Conservation (phyloP, 805 yeast species). For the Candida ulmi region DNA sequence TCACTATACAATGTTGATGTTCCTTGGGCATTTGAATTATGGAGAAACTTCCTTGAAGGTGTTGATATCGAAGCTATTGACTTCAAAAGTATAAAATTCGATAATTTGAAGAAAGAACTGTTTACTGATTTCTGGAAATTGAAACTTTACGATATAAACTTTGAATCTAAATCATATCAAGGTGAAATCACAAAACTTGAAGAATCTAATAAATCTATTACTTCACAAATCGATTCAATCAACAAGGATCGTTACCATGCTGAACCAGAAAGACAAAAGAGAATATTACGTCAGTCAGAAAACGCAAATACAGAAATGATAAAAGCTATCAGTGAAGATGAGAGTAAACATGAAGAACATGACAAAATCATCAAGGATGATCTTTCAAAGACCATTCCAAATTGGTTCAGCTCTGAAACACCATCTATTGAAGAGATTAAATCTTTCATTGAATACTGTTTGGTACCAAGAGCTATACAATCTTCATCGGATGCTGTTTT, state of each 20-base stretch:
- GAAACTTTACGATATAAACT: conserved; percentile 65
- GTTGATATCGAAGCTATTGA: conserved; percentile 6
- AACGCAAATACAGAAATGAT: conserved; percentile 7
- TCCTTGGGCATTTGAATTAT: conserved; percentile 70
- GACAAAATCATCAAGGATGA: conserved; percentile 21
- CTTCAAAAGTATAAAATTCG: conserved; percentile 20
- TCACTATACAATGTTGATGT: conserved; percentile 40
- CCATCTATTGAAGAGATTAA: conserved; percentile 19
- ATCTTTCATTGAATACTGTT: conserved; percentile 53
- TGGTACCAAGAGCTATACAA: conserved; percentile 71
- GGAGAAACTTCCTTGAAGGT: conserved; percentile 45
- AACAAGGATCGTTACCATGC: conserved; percentile 3
- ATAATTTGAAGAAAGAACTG: conserved; percentile 33
- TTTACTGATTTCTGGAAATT: conserved; percentile 70
- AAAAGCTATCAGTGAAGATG: conserved; percentile 6
- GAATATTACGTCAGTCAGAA: conserved; percentile 2
- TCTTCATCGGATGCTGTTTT: conserved; percentile 81
- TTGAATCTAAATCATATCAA: conserved; percentile 43
- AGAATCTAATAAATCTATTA: conserved; percentile 29
- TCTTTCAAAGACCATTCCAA: conserved; percentile 25
- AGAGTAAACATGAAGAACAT: conserved; percentile 36
- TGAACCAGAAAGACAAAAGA: conserved; percentile 23
- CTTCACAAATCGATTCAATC: conserved; percentile 27
- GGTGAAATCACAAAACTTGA: conserved; percentile 36
- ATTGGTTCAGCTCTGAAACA: conserved; percentile 34